phyloP scores from a whole-genome alignment of 1,284 basidiomycete species.

The Cryptococcus sp. region DNA sequence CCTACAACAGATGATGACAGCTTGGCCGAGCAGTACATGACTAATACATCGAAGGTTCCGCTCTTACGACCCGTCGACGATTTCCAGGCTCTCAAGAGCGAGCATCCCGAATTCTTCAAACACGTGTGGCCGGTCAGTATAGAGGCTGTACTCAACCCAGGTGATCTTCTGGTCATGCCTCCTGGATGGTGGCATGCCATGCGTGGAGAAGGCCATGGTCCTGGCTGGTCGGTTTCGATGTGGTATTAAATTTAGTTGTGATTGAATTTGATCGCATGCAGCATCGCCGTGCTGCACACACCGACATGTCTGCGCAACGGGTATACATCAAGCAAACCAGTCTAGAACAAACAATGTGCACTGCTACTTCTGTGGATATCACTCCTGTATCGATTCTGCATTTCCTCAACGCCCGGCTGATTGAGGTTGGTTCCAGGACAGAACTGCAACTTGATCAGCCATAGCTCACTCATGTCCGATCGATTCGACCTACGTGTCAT shows the following conservation, averaged over 20 bases:
- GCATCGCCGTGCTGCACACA: no score
- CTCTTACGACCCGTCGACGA: slow-evolving; percentile 35
- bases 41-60: slow-evolving; percentile 54
- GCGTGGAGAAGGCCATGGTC: slow-evolving; percentile 64
- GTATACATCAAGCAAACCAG: no score
- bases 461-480: neutral
- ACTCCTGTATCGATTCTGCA: neutral
- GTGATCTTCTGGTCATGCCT: slow-evolving; percentile 83
- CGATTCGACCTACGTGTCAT: slow-evolving; percentile 35
- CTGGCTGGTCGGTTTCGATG: slow-evolving; percentile 52
- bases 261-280: no score
- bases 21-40: slow-evolving; percentile 50
- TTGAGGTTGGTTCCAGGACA: slow-evolving; percentile 75
- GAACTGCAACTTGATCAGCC: slow-evolving; percentile 52
- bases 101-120: slow-evolving; percentile 58
- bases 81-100: slow-evolving; percentile 5
- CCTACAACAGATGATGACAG: slow-evolving; percentile 44
- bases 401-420: slow-evolving; percentile 4
- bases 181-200: slow-evolving; percentile 93
- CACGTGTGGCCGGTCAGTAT: slow-evolving; percentile 66
- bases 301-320: no score
- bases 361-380: neutral
- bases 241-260: slow-evolving; percentile 40
- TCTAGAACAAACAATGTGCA: no score
- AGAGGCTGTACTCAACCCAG: slow-evolving; percentile 68